phyloP scores from a whole-genome alignment of 116 monocot species.

The Dioscorea cayenensis region DNA sequence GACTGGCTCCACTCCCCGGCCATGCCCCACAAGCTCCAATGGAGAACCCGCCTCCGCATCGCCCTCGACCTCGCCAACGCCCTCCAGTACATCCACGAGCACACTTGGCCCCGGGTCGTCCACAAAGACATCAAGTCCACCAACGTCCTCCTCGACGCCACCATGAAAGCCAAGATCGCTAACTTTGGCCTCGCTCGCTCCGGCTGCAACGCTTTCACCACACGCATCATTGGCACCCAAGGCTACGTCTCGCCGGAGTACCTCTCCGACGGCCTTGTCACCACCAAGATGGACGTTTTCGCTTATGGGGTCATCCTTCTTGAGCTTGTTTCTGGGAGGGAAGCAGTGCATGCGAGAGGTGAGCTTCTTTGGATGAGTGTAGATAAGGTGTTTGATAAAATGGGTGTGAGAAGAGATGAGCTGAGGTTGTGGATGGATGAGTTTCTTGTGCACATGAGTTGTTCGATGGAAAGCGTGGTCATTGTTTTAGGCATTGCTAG shows the following conservation, averaged over 20 bases:
- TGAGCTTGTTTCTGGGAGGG: conserved; percentile 63
- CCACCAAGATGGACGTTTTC: conserved; percentile 85
- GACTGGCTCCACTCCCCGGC: conserved; percentile 45
- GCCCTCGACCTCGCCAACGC: conserved; percentile 76
- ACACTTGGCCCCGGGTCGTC: conserved; percentile 80
- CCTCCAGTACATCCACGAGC: conserved; percentile 93
- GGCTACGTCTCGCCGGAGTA: conserved; percentile 88
- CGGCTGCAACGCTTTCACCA: conserved; percentile 78
- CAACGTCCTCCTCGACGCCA: conserved; percentile 65
- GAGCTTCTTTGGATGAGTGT: conserved; percentile 45
- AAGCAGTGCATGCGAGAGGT: conserved; percentile 39
- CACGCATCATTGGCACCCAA: conserved; percentile 69
- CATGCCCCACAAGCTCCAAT: conserved; percentile 28
- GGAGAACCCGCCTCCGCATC: conserved; percentile 56
- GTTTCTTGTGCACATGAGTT: conserved; percentile 23
- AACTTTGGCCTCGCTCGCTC: conserved; percentile 80
- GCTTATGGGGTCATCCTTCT: conserved; percentile 79
- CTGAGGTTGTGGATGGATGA: conserved; percentile 46
- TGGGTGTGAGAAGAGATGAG: conserved; percentile 17
- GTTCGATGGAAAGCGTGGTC: conserved; percentile 39
- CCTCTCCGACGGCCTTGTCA: conserved; percentile 54
- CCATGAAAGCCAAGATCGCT: conserved; percentile 70
- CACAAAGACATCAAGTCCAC: conserved; percentile 82
- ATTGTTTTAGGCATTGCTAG: conserved; percentile 41
- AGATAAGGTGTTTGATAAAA: conserved; percentile 16